Evolutionary conservation across 208 protist species (phyloP).

Genomic region (Acanthamoeba culbertsoni): DNA sequence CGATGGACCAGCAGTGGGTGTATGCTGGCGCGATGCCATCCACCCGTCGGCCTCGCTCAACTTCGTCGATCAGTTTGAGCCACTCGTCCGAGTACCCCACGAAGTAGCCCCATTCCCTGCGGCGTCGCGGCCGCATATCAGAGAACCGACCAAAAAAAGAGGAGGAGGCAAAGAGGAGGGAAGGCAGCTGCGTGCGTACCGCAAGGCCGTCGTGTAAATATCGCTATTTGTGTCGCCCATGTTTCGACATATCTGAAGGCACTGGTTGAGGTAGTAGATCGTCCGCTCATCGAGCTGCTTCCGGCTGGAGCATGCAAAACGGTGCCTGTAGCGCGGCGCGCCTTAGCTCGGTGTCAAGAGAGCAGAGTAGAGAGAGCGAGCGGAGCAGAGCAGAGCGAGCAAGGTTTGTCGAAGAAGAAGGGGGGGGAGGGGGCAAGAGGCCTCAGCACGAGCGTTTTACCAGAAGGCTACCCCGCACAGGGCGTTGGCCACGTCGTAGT

Average conservation of each 20-base stretch:
- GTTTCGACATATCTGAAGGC: conserved; percentile 4
- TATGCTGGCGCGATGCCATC: neutral
- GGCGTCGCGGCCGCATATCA: neutral
- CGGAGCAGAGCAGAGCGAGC: too few relatives aligned
- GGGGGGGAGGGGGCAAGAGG: neutral
- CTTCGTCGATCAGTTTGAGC: conserved; percentile 1
- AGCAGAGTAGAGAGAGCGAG: too few relatives aligned
- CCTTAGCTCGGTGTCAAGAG: too few relatives aligned
- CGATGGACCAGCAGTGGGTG: neutral
- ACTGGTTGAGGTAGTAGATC: conserved; percentile 18
- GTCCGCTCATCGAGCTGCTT: conserved; percentile 13
- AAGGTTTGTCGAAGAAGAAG: neutral
- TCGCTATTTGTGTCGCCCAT: neutral
- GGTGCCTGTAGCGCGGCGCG: neutral
- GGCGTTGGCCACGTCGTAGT: conserved; percentile 12
- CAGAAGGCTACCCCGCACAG: neutral
- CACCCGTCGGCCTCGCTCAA: neutral
- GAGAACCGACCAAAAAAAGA: neutral
- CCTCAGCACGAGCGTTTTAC: neutral
- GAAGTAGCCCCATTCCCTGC: conserved; percentile 17
- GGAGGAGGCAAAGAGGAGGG: neutral
- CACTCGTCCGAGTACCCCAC: neutral
- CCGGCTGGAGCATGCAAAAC: neutral
- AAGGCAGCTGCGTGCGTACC: neutral
- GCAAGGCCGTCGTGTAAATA: neutral